Evolutionary conservation across 176 grass and related monocot species (phyloP), one percentile per base, ranked within the genome.

Genomic region (Dactylis glomerata): DNA sequence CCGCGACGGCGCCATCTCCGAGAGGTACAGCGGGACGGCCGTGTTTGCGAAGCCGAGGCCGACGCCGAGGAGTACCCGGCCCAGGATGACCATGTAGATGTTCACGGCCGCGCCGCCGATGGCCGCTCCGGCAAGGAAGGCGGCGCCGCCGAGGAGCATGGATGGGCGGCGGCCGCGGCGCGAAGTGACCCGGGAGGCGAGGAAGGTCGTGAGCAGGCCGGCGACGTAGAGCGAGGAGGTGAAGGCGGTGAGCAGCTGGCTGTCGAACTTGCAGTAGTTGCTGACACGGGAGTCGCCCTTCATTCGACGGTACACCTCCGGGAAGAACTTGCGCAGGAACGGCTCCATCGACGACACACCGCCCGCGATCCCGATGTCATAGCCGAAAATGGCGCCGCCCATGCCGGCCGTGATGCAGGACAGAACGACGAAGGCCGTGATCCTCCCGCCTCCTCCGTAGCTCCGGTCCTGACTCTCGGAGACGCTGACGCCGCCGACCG

Each of bases 241-340:
- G 90, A 97, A 94, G 0, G 82, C 72, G 2, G 90, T 91, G 10
- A 97, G 85, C 1, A 97, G 90, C 90, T 97, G 92, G 92, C 95
- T 97, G 63, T 97, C 81, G 68, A 97, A 97, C 84, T 97, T 97
- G 70, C 95, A 97, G 85, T 97, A 97, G 88, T 93, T 93, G 86
- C 91, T 96, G 17, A 93, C 88, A 3, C 42, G 49, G 9, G 84
- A 80, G 68, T 91, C 88, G 41, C 86, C 84, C 2, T 78, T 49
- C 94, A 96, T 96, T 69, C 77, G 85, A 0, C 58, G 79, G 84
- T 93, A 89, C 19, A 96, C 94, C 0, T 89, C 82, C 13, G 94
- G 94, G 77, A 93, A 96, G 67, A 96, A 96, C 77, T 89, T 87
- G 50, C 86, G 88, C 1, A 96, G 70, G 82, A 96, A 93, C 1